phyloP scores from a whole-genome alignment of 1,284 basidiomycete species.

The Microbotryomycetes sp. region DNA sequence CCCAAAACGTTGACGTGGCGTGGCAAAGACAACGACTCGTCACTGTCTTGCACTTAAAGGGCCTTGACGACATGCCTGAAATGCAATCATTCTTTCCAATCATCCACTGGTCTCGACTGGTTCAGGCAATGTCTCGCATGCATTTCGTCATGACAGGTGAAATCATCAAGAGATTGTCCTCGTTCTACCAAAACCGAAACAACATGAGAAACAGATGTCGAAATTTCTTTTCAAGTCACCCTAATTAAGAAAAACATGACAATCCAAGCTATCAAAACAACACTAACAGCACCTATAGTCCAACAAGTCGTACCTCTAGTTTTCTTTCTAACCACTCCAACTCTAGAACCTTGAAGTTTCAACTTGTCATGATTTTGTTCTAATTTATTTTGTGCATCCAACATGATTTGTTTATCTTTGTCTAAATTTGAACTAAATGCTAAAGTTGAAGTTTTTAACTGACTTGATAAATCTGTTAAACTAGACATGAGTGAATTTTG shows the following conservation, averaged over 20 bases:
- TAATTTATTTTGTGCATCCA: conserved; percentile 58
- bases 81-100: no score
- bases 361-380: conserved; percentile 62
- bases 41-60: no score
- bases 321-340: conserved; percentile 59
- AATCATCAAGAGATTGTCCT: no score
- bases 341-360: conserved; percentile 55
- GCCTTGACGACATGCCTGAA: no score
- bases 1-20: no score
- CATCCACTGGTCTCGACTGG: no score
- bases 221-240: conserved; percentile 46
- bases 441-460: conserved; percentile 63
- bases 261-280: conserved; percentile 59
- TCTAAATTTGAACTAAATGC: conserved; percentile 60
- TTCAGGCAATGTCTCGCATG: no score
- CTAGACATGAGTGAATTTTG: conserved; percentile 15
- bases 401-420: conserved; percentile 58
- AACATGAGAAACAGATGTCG: no score
- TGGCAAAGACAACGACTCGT: no score
- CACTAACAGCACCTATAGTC: conserved; percentile 55
- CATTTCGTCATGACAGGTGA: no score
- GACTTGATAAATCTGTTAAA: conserved; percentile 45
- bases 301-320: conserved; percentile 65
- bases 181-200: no score
- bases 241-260: conserved; percentile 66